Evolutionary conservation across 2,329 filamentous ascomycete genomes (phyloP).

Genomic region (Fusarium subglutinans): DNA sequence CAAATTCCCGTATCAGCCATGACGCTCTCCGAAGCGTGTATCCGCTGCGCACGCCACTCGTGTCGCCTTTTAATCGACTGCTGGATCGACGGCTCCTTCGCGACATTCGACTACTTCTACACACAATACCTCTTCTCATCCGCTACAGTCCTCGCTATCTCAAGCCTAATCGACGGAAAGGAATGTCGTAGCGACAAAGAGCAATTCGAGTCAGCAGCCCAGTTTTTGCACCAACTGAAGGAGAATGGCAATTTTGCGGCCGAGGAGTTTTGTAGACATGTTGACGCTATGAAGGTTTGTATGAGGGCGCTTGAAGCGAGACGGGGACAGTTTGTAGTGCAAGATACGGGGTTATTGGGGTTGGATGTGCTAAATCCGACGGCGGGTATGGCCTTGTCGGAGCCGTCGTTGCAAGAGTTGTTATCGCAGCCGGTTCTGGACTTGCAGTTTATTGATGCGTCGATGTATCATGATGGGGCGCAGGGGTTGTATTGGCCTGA

Average conservation of each 20-base stretch:
- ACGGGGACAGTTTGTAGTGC: conserved; percentile 22
- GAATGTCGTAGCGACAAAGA: conserved; percentile 50
- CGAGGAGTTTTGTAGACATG: conserved; percentile 52
- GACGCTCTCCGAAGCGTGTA: conserved; percentile 55
- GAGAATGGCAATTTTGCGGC: conserved; percentile 54
- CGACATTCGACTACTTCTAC: conserved; percentile 58
- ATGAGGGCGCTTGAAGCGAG: conserved; percentile 37
- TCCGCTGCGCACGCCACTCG: conserved; percentile 56
- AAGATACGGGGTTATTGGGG: conserved; percentile 7
- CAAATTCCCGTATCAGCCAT: conserved; percentile 46
- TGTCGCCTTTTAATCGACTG: conserved; percentile 52
- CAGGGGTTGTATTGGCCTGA: conserved; percentile 41
- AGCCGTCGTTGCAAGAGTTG: conserved; percentile 49
- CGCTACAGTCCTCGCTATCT: conserved; percentile 55
- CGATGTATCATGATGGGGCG: conserved; percentile 39
- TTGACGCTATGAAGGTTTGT: conserved; percentile 48
- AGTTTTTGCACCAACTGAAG: conserved; percentile 51
- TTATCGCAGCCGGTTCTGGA: conserved; percentile 47
- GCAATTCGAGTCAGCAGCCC: conserved; percentile 50
- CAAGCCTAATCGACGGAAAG: conserved; percentile 48
- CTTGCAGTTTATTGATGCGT: conserved; percentile 47
- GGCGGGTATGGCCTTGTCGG: conserved; percentile 48
- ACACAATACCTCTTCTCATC: conserved; percentile 59
- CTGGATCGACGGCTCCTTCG: conserved; percentile 58
- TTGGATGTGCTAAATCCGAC: conserved; percentile 42